Percentiles rank a stretch among this genome's conserved stretches.
These are phyloP conservation scores for Candida tetrigidarum DNA, from an alignment of 1,139 yeast species.

Conservation along the genomic window DNA sequence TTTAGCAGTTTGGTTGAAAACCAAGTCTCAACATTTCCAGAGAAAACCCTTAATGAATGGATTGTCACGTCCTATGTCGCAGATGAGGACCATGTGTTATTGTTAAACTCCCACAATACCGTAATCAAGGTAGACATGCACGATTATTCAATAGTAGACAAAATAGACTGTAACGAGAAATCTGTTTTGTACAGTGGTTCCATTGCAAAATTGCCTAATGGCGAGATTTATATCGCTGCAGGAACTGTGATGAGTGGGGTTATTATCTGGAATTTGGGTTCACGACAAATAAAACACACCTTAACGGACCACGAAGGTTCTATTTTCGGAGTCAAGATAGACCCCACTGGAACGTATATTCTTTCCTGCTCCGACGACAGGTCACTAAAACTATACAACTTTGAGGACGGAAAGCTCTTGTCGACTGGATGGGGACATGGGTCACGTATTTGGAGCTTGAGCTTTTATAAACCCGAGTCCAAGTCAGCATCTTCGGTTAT, in stretches of 20 bases:
- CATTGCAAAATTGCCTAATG: constrained; percentile 50
- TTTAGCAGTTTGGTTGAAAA: constrained; percentile 28
- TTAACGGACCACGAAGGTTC: constrained; percentile 87
- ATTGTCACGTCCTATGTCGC: constrained; percentile 61
- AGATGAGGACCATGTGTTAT: constrained; percentile 39
- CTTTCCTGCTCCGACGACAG: constrained; percentile 94
- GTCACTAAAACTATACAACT: constrained; percentile 77
- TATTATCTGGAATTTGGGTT: constrained; percentile 68
- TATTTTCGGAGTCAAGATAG: constrained; percentile 78
- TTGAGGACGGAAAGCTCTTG: constrained; percentile 55
- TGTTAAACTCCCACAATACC: constrained; percentile 83
- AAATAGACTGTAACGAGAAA: constrained; percentile 65
- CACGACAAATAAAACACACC: constrained; percentile 51
- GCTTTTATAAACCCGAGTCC: constrained; percentile 42
- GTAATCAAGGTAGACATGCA: constrained; percentile 52
- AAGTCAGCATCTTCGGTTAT: constrained; percentile 33
- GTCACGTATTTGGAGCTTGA: constrained; percentile 88
- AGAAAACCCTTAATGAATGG: constrained; percentile 75
- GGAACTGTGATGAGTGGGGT: constrained; percentile 95
- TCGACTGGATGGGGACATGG: constrained; percentile 97
- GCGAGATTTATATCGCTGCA: constrained; percentile 64
- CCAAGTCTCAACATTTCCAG: constrained; percentile 25
- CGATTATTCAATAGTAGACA: constrained; percentile 32
- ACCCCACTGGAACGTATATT: constrained; percentile 55
- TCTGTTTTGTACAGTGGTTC: constrained; percentile 90